A percentile compares a stretch with the other conserved stretches of the same genome.
phyloP scores from a whole-genome alignment of 164 flowering plant species.

The Amborella trichopoda region DNA sequence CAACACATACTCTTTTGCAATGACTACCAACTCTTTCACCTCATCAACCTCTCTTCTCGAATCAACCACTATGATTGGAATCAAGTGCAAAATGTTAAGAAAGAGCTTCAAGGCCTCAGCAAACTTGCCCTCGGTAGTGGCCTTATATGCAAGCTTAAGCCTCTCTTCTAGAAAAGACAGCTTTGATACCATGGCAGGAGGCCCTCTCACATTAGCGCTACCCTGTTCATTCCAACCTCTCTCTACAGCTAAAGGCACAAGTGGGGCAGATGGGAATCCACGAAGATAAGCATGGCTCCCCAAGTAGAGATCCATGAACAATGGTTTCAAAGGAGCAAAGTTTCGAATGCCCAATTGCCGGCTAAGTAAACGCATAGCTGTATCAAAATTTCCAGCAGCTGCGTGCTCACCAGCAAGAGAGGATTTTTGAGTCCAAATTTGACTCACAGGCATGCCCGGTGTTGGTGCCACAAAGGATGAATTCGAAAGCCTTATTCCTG shows the following conservation, averaged over 20 bases:
- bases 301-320: slow-evolving; percentile 22
- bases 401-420: slow-evolving; percentile 32
- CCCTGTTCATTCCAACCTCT: slow-evolving; percentile 25
- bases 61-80: slow-evolving; percentile 38
- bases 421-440: slow-evolving; percentile 27
- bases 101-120: slow-evolving; percentile 22
- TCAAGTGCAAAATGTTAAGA: slow-evolving; percentile 22
- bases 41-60: slow-evolving; percentile 39
- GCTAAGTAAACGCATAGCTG: slow-evolving; percentile 28
- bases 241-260: slow-evolving; percentile 21
- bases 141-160: slow-evolving; percentile 19
- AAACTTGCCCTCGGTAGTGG: slow-evolving; percentile 24
- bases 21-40: slow-evolving; percentile 31
- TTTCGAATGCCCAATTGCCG: slow-evolving; percentile 28
- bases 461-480: slow-evolving; percentile 23
- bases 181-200: slow-evolving; percentile 26
- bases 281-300: slow-evolving; percentile 23
- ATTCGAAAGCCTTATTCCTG: slow-evolving; percentile 4
- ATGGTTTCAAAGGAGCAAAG: slow-evolving; percentile 21
- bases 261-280: slow-evolving; percentile 21
- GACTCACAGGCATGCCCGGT: slow-evolving; percentile 31
- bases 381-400: slow-evolving; percentile 31
- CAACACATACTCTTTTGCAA: slow-evolving; percentile 31
- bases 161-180: slow-evolving; percentile 23
- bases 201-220: slow-evolving; percentile 25